Evolutionary conservation across 192 early-diverging fungal species (phyloP), one percentile per base, ranked within the genome.

Genomic region (Linnemannia exigua): DNA sequence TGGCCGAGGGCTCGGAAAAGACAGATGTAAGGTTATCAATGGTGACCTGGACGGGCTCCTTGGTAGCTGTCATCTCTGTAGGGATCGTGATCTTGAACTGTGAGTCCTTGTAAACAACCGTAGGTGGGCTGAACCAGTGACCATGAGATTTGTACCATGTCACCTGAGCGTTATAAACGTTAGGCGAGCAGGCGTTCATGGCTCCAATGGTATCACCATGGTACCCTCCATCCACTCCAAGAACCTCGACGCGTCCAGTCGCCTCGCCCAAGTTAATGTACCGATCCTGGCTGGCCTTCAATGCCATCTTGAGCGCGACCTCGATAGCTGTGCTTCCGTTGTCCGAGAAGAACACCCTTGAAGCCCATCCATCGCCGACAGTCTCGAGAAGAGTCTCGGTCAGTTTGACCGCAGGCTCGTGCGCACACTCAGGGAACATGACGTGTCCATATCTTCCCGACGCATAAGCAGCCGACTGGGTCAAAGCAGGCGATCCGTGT

Each of bases 171-270:
- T 96, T 96, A 77, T 92, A 96, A 12, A 91, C 87, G 69, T 93
- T 95, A 38, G 95, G 95, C 47, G 91, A 89, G 75, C 93, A 95
- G 7, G 94, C 93, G 79, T 95, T 92, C 96, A 97, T 97, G 31
- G 93, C 91, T 35, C 95, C 95, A 54, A 96, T 96, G 1, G 96
- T 97, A 75, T 97, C 96, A 46, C 96, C 96, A 79, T 97, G 96
- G 79, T 97, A 97, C n/a, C 91, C 90, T 11, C 96, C 95, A 38
- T 94, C 87, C 6, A 96, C 75, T 36, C 95, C 95, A 38, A 96
- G 79, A 3, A 95, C 87, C 68, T 91, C 92, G 14, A 94, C 67
- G 0, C 69, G 80, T 48, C 74, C 78, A 54, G 81, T 88, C 17
- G 72, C 72, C 20, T 80, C 51, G 19, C 83, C 86, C 19, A 80